Evolutionary conservation across 805 yeast species (phyloP).

Genomic region (Saccharomycopsis fodiens): DNA sequence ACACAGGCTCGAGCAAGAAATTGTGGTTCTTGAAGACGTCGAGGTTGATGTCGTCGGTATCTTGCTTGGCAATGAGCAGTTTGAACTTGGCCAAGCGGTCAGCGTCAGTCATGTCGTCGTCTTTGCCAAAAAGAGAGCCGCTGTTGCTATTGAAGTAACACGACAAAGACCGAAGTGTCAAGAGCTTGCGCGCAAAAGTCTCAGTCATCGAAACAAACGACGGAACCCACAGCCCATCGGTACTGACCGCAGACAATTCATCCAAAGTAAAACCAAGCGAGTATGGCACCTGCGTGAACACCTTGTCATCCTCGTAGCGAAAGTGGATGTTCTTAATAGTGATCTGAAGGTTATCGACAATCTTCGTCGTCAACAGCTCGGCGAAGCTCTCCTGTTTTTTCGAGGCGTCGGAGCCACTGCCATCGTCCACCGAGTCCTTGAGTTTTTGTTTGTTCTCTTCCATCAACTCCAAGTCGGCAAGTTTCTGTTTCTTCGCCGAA

Average conservation of each 20-base stretch:
- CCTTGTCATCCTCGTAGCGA: slow-evolving; percentile 76
- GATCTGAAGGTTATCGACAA: slow-evolving; percentile 86
- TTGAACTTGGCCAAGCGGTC: slow-evolving; percentile 43
- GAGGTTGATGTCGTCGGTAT: slow-evolving; percentile 1
- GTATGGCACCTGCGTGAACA: slow-evolving; percentile 68
- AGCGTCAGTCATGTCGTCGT: slow-evolving; percentile 29
- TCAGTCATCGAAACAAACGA: slow-evolving; percentile 71
- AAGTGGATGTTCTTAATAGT: slow-evolving; percentile 87
- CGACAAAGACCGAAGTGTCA: slow-evolving; percentile 67
- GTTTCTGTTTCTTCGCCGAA: slow-evolving; percentile 53
- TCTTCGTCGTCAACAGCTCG: slow-evolving; percentile 79
- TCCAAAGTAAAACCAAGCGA: slow-evolving; percentile 75
- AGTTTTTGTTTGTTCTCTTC: slow-evolving; percentile 35
- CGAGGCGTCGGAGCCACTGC: slow-evolving; percentile 10
- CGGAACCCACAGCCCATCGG: slow-evolving; percentile 80
- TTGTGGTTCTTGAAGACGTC: slow-evolving; percentile 30
- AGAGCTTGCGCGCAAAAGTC: slow-evolving; percentile 61
- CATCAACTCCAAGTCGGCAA: slow-evolving; percentile 54
- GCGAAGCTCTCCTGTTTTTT: slow-evolving; percentile 73
- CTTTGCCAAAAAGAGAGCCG: slow-evolving; percentile 38
- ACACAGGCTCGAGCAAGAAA: slow-evolving; percentile 74
- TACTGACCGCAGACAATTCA: slow-evolving; percentile 87
- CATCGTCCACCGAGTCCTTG: neutral
- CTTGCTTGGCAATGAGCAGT: slow-evolving; percentile 31
- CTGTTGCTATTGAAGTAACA: slow-evolving; percentile 79